Evolutionary conservation across 257 asterid species (phyloP).

Genomic region (Anisodus tanguticus): DNA sequence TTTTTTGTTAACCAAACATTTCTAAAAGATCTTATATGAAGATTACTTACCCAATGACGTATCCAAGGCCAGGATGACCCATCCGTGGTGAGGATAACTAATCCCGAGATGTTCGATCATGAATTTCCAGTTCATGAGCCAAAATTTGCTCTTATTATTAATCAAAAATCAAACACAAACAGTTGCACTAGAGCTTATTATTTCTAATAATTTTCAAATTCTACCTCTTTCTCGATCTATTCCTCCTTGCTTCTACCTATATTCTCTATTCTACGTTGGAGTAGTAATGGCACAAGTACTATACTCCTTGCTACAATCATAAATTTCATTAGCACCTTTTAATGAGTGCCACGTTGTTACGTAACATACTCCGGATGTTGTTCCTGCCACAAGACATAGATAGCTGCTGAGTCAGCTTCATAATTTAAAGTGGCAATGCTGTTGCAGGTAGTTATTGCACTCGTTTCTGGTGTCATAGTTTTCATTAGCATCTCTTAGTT

Average conservation of each 20-base stretch:
- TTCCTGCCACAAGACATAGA: not conserved
- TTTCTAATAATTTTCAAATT: conserved; percentile 15
- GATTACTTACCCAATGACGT: not conserved
- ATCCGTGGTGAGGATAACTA: not conserved
- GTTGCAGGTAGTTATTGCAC: conserved; percentile 14
- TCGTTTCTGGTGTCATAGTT: conserved; percentile 22
- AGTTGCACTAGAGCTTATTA: not conserved
- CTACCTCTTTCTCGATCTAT: conserved; percentile 4
- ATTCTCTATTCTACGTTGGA: not conserved
- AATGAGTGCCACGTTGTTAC: not conserved
- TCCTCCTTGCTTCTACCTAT: conserved; percentile 11
- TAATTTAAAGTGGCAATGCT: not conserved
- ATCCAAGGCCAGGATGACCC: not conserved
- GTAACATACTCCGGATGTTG: not conserved
- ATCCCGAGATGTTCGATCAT: not conserved
- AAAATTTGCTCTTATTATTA: not conserved
- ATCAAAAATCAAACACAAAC: not conserved
- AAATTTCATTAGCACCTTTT: not conserved
- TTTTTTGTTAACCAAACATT: not conserved
- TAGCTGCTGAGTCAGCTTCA: not conserved
- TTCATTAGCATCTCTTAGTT: not conserved
- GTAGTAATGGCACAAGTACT: conserved; percentile 11
- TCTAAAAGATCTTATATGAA: not conserved
- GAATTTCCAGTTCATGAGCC: not conserved
- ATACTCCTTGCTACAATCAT: not conserved